Evolutionary conservation across 495 filamentous ascomycete genomes (phyloP).

Genomic region (Tuber indicum): DNA sequence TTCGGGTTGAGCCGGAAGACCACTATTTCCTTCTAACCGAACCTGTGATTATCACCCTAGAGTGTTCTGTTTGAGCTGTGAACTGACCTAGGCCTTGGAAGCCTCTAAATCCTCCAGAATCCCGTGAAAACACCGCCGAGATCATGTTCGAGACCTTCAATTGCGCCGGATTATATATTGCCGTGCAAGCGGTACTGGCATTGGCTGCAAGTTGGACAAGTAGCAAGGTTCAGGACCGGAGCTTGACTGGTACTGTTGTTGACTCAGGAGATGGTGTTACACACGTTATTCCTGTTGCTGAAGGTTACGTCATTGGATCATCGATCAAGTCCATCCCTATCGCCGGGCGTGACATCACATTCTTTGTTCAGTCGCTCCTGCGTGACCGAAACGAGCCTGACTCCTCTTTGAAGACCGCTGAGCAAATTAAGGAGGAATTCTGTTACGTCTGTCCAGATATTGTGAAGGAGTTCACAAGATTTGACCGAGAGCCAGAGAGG

Average conservation of each 20-base stretch:
- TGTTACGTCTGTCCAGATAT: constrained; percentile 98
- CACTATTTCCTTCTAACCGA: constrained; percentile 97
- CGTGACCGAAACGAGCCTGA: constrained; percentile 95
- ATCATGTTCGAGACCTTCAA: constrained; percentile 99
- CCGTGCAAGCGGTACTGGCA: constrained; percentile 93
- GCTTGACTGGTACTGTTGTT: constrained; percentile 95
- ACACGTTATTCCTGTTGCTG: constrained; percentile 96
- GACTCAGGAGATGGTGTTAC: constrained; percentile 97
- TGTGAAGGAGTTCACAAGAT: constrained; percentile 91
- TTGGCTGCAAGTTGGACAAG: constrained; percentile 97
- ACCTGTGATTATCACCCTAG: constrained; percentile 56
- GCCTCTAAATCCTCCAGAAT: constrained; percentile 96
- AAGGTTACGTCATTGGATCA: constrained; percentile 97
- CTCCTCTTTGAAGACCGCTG: constrained; percentile 92
- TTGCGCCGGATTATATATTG: constrained; percentile 97
- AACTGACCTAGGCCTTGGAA: constrained; percentile 41
- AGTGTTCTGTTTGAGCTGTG: constrained; percentile 1
- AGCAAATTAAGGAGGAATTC: constrained; percentile 95
- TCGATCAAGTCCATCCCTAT: constrained; percentile 99
- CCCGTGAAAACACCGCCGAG: constrained; percentile 97
- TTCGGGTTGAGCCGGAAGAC: constrained; percentile 95
- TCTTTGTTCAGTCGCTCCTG: constrained; percentile 92
- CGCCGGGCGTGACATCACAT: constrained; percentile 93
- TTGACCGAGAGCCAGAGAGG: constrained; percentile 82
- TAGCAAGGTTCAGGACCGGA: constrained; percentile 91